Percentiles rank a stretch among this genome's conserved stretches.
phyloP scores from a whole-genome alignment of 306 rosid genomes.

The Trifolium dubium region DNA sequence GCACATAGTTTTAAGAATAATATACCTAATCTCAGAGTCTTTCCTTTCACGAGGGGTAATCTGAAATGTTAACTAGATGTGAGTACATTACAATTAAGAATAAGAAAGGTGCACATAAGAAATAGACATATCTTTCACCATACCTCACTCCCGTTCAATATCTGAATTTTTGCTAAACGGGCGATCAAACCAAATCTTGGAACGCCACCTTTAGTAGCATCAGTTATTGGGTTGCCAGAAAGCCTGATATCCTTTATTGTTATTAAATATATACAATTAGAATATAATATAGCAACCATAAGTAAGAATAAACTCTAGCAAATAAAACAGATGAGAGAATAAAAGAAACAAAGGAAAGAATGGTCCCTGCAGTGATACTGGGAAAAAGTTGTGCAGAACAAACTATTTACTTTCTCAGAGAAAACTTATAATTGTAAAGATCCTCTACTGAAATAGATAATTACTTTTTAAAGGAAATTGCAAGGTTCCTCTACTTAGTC shows the following conservation, averaged over 20 bases:
- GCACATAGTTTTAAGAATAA: conserved; percentile 20
- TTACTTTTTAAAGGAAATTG: conserved; percentile 33
- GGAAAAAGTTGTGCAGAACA: conserved; percentile 30
- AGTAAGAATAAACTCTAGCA: conserved; percentile 28
- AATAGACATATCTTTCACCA: conserved; percentile 30
- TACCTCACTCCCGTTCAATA: conserved; percentile 94
- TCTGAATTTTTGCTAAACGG: conserved; percentile 72
- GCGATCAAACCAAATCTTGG: conserved; percentile 84
- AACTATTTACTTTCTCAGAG: conserved; percentile 25
- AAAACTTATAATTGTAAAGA: conserved; percentile 27
- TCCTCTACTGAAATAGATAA: conserved; percentile 26
- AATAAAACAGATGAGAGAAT: background rate
- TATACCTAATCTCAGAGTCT: conserved; percentile 92
- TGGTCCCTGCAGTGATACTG: conserved; percentile 1
- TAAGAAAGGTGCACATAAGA: conserved; percentile 28
- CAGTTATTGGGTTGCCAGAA: conserved; percentile 84
- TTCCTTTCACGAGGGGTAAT: conserved; percentile 84
- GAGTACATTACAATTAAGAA: conserved; percentile 19
- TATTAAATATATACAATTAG: conserved; percentile 45
- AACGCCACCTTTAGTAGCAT: conserved; percentile 73
- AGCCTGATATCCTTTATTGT: conserved; percentile 77
- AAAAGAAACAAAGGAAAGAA: conserved; percentile 14
- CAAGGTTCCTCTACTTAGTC: conserved; percentile 24
- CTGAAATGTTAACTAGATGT: conserved; percentile 51
- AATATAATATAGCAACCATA: conserved; percentile 28